Evolutionary conservation across 805 yeast species (phyloP).

Genomic region (Brettanomyces anomalus): DNA sequence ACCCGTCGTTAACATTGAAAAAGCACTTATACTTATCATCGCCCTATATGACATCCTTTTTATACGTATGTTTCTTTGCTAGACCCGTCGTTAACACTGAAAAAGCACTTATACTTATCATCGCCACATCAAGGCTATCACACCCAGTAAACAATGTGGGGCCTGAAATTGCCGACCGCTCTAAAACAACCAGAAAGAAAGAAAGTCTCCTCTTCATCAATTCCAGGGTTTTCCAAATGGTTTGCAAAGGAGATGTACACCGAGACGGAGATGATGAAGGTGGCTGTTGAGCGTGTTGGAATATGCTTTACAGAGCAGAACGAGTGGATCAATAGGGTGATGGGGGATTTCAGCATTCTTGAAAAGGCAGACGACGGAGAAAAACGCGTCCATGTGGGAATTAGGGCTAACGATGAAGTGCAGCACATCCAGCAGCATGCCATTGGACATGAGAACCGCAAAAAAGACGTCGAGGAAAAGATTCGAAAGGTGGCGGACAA

Average conservation of each 20-base stretch:
- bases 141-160: constrained; percentile 23
- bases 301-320: constrained; percentile 16
- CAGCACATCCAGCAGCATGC: too few species aligned
- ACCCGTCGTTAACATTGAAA: too few species aligned
- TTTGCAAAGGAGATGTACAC: constrained; percentile 22
- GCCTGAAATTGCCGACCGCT: constrained; percentile 17
- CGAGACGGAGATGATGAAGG: constrained; percentile 18
- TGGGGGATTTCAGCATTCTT: constrained; percentile 14
- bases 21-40: too few species aligned
- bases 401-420: too few species aligned
- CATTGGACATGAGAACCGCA: too few species aligned
- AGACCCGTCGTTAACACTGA: too few species aligned
- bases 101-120: too few species aligned
- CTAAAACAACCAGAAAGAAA: neutral
- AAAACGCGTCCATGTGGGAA: neutral
- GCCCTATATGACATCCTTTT: too few species aligned
- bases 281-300: constrained; percentile 17
- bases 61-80: too few species aligned
- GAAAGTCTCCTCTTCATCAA: constrained; percentile 2
- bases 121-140: too few species aligned
- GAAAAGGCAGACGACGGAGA: neutral
- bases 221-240: constrained; percentile 28
- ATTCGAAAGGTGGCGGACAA: too few species aligned
- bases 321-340: constrained; percentile 24
- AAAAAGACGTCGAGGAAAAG: too few species aligned